A percentile compares a stretch with the other conserved stretches of the same genome.
Conservation (phyloP, 345 rosid species). For the Linum lewisii region DNA sequence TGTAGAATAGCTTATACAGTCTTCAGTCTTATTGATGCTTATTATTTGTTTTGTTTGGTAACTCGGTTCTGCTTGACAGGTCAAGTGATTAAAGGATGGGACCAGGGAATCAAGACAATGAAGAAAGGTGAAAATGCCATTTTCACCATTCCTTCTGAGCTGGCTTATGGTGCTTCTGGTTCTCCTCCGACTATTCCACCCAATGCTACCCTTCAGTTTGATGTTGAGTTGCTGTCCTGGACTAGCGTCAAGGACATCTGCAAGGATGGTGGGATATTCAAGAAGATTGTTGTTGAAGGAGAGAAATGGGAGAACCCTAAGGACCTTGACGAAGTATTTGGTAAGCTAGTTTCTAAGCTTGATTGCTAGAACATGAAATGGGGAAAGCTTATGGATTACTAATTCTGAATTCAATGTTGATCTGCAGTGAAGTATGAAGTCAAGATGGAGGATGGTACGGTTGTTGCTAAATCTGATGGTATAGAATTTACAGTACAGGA, state of each 20-base stretch:
- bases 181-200: slow-evolving; percentile 91
- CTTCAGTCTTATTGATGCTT: slow-evolving; percentile 6
- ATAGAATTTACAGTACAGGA: slow-evolving; percentile 69
- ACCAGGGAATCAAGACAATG: slow-evolving; percentile 91
- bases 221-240: slow-evolving; percentile 74
- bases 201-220: slow-evolving; percentile 75
- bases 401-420: not conserved
- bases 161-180: slow-evolving; percentile 22
- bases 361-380: not conserved
- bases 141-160: slow-evolving; percentile 6
- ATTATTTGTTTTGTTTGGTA: not conserved
- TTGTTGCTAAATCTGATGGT: slow-evolving; percentile 58
- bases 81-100: slow-evolving; percentile 72
- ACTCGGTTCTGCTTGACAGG: not conserved
- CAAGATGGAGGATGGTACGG: slow-evolving; percentile 62
- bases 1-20: not conserved
- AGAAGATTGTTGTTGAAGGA: slow-evolving; percentile 56
- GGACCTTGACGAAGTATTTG: slow-evolving; percentile 72
- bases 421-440: slow-evolving; percentile 68
- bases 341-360: slow-evolving; percentile 17
- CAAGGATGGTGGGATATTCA: slow-evolving; percentile 76
- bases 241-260: slow-evolving; percentile 73
- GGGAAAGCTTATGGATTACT: not conserved
- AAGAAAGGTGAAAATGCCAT: slow-evolving; percentile 21
- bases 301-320: slow-evolving; percentile 80